phyloP scores from a whole-genome alignment of 2,329 filamentous ascomycete genomes.

The Fusarium tanahbumbuense region DNA sequence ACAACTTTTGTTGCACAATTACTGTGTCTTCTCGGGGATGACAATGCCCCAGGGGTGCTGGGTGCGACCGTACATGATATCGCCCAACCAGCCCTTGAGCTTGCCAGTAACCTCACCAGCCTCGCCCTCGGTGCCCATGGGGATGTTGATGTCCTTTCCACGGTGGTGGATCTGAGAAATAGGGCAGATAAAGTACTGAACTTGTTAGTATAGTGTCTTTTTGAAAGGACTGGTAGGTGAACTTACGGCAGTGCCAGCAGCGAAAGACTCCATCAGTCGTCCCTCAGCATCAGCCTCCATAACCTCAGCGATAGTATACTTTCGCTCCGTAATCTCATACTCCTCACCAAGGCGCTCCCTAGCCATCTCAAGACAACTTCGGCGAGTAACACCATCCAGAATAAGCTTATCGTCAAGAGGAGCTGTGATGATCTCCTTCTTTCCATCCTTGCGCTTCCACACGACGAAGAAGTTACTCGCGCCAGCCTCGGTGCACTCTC shows the following conservation, averaged over 20 bases:
- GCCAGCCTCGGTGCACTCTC: slow-evolving; percentile 88
- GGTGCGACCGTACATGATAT: slow-evolving; percentile 80
- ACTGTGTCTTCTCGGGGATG: slow-evolving; percentile 70
- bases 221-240: background rate
- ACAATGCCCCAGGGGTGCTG: slow-evolving; percentile 77
- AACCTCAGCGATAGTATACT: slow-evolving; percentile 85
- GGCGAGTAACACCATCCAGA: slow-evolving; percentile 87
- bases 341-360: slow-evolving; percentile 69
- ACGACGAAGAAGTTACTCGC: slow-evolving; percentile 93
- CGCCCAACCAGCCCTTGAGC: slow-evolving; percentile 74
- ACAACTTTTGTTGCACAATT: slow-evolving; percentile 27
- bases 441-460: slow-evolving; percentile 67
- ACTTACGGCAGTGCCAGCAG: slow-evolving; percentile 85
- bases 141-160: slow-evolving; percentile 70
- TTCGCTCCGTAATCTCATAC: slow-evolving; percentile 81
- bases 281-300: slow-evolving; percentile 78
- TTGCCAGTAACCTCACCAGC: slow-evolving; percentile 67
- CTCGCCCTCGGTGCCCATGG: slow-evolving; percentile 64
- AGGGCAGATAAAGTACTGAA: slow-evolving; percentile 76
- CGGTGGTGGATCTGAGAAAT: slow-evolving; percentile 76
- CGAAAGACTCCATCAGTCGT: slow-evolving; percentile 84
- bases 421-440: slow-evolving; percentile 80
- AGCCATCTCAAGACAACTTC: slow-evolving; percentile 80
- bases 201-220: slow-evolving; percentile 31
- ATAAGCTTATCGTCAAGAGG: slow-evolving; percentile 86